Evolutionary conservation across 2,329 filamentous ascomycete species (phyloP).

Genomic region (Thermoascus crustaceus): DNA sequence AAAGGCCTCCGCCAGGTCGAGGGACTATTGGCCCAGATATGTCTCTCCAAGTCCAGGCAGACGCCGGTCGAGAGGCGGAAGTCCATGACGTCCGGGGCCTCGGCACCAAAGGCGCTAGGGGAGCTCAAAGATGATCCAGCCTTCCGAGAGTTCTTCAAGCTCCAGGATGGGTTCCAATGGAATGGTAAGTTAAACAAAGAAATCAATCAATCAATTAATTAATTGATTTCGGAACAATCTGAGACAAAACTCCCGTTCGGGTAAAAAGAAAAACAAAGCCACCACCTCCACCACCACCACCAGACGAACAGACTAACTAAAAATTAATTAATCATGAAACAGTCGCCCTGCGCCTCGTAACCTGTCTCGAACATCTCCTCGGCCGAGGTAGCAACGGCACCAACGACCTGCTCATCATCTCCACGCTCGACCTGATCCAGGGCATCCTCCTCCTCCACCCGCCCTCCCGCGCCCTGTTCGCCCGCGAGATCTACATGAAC

Average conservation of each 20-base stretch:
- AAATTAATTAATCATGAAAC: slow-evolving; percentile 6
- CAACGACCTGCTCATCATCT: slow-evolving; percentile 82
- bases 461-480: slow-evolving; percentile 78
- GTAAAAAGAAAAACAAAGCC: too few species aligned
- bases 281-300: too few species aligned
- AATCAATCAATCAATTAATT: too few species aligned
- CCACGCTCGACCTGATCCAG: slow-evolving; percentile 80
- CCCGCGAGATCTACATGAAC: slow-evolving; percentile 90
- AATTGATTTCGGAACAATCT: too few species aligned
- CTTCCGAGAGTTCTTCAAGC: slow-evolving; percentile 90
- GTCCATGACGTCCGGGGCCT: slow-evolving; percentile 33
- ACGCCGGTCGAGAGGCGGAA: slow-evolving; percentile 33
- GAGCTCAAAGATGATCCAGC: slow-evolving; percentile 75
- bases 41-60: slow-evolving; percentile 53
- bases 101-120: slow-evolving; percentile 52
- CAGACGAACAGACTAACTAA: too few species aligned
- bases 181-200: slow-evolving; percentile 68
- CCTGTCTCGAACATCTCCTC: slow-evolving; percentile 76
- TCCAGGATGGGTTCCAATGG: slow-evolving; percentile 97
- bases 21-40: slow-evolving; percentile 88
- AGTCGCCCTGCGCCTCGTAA: slow-evolving; percentile 77
- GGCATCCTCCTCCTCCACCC: slow-evolving; percentile 82
- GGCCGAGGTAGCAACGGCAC: slow-evolving; percentile 73
- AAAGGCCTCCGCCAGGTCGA: slow-evolving; percentile 93
- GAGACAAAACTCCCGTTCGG: too few species aligned